These are phyloP conservation scores for Trichoderma koningii DNA, from an alignment of 2,329 filamentous ascomycete genomes.

Conservation along the genomic window DNA sequence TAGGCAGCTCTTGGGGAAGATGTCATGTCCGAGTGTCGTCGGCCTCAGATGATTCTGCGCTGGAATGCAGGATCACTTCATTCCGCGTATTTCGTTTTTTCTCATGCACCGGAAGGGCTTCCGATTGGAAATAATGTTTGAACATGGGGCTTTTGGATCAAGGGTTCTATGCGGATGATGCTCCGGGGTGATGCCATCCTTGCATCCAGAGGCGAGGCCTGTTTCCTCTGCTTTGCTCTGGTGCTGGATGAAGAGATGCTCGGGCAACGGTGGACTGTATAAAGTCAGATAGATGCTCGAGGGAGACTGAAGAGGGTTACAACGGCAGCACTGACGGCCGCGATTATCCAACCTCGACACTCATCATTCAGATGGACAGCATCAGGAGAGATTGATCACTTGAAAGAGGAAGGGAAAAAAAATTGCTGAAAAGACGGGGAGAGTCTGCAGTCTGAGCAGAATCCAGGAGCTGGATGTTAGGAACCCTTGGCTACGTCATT, in stretches of 20 bases:
- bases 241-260: background rate
- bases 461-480: no score
- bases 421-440: no score
- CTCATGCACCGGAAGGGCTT: conserved; percentile 7
- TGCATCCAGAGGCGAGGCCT: background rate
- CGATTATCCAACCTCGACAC: no score
- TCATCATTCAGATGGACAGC: no score
- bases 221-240: background rate
- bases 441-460: no score
- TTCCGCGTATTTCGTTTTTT: conserved; percentile 4
- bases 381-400: no score
- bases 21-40: background rate
- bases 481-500: background rate
- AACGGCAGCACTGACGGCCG: no score
- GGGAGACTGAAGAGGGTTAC: background rate
- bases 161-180: background rate
- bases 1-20: background rate
- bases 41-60: background rate
- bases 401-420: no score
- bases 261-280: background rate
- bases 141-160: background rate
- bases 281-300: background rate
- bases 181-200: background rate
- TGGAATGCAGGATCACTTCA: background rate
- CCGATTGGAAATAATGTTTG: background rate